These are phyloP conservation scores for Monosporascus sp. DNA, from an alignment of 2,329 filamentous ascomycete species.

Conservation along the genomic window DNA sequence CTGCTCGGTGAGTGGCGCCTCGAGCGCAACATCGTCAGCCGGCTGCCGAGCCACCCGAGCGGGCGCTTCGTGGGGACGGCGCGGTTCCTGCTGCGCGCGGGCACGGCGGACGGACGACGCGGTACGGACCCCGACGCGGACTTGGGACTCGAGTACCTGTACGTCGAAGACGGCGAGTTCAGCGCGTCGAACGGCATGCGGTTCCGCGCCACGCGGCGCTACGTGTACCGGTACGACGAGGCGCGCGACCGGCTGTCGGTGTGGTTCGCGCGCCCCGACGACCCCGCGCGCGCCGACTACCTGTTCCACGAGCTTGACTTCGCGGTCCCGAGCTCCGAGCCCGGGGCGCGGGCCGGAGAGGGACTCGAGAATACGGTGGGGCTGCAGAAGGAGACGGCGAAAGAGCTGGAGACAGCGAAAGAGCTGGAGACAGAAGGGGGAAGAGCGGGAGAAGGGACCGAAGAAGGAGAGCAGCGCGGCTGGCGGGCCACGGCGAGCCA, in stretches of 20 bases:
- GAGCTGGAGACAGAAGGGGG: not conserved
- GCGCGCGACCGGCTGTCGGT: conserved; percentile 55
- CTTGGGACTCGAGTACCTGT: conserved; percentile 56
- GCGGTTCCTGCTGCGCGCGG: conserved; percentile 56
- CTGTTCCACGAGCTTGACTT: conserved; percentile 73
- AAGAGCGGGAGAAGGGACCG: conserved; percentile 5
- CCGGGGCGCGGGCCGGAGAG: not conserved
- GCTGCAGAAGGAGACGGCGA: not conserved
- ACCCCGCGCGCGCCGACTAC: conserved; percentile 59
- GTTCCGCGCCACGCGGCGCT: conserved; percentile 59
- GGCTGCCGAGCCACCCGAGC: conserved; percentile 52
- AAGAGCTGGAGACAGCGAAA: not conserved
- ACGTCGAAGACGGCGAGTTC: conserved; percentile 63
- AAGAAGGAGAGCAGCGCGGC: conserved; percentile 31
- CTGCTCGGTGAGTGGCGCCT: conserved; percentile 67
- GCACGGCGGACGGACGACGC: conserved; percentile 47
- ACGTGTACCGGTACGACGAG: conserved; percentile 68
- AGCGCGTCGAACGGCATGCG: conserved; percentile 47
- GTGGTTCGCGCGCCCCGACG: conserved; percentile 67
- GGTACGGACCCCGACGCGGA: conserved; percentile 21
- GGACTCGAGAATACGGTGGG: not conserved
- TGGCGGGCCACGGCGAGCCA: conserved; percentile 65
- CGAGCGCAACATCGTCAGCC: conserved; percentile 49
- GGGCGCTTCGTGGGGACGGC: conserved; percentile 62
- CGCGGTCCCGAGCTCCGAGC: conserved; percentile 23